Base-by-base conservation (phyloP, 2,329 filamentous ascomycete genomes). In the Cadophora sp. region DNA sequence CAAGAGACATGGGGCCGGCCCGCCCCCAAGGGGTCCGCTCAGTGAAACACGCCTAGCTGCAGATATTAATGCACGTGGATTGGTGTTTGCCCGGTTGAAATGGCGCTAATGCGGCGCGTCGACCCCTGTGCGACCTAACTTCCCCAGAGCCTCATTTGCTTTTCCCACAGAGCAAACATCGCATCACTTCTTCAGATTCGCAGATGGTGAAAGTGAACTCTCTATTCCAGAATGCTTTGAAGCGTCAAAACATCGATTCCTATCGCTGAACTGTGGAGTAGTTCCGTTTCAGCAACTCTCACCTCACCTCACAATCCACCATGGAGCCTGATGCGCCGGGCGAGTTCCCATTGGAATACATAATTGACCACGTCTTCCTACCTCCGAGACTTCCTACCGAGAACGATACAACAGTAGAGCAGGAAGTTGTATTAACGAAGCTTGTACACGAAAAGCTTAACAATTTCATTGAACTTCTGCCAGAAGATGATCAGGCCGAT, bases 331-430 rank as follows among this genome's bases (percentile, higher is more conserved):
- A 43, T 27, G 31, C 43, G 29, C 64, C 64, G 16, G 11, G 26
- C 8, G 43, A n/a, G 4, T 16, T 65, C 24, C 64, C 58, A 1
- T 48, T 68, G 48, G 53, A 60, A 9, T 83, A 81, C 69, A 68
- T 84, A 1, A 76, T 84, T 48, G 73, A 85, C 43, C 83, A 86
- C 72, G 74, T 86, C 1, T 83, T 85, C 26, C 78, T 86, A 0
- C 84, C 84, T 0, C 82, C 83, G 0, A 78, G 82, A 51, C 76
- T 86, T 0, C 84, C 84, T 0, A 79, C 84, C 56, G 34, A 72
- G 40, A 75, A 79, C 16, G 79, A 76, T 27, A 60, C 65, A 11
- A 51, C 50, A 0, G 4, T n/a, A 5, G 12, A 56, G 43, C 24
- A 24, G 4, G 67, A 68, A 37, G 40, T 37, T 40, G 72, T 16